Evolutionary conservation across 768 basidiomycete species (phyloP), one percentile per base, ranked within the genome.

Genomic region (Boletus rufocinnamomeus): DNA sequence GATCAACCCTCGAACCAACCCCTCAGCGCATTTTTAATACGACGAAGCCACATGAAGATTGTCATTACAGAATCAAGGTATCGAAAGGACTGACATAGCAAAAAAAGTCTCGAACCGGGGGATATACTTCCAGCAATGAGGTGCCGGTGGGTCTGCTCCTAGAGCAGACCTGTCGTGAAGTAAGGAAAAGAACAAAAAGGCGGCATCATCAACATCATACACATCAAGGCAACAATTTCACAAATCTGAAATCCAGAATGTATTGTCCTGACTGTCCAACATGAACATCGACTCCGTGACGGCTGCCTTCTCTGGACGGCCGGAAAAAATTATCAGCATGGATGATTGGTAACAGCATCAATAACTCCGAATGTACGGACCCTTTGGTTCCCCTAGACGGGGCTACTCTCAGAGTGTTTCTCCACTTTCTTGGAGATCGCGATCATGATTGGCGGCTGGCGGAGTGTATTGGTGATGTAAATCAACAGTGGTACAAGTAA

Each of bases 401-500:
- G 38, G 30, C 38, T 58, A 38, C 44, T 48, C 16, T 62, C 64
- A 0, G 52, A 40, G 14, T 37, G 45, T 54, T 47, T 60, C 11
- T 59, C 59, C 28, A 50, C 35, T 19, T 51, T 44, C 3, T 58
- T 52, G 28, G 64, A 66, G 23, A 69, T 63, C 6, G 50, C 23
- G 38, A 68, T 54, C 23, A 51, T 7, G 53, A 68, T 63, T 0
- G 67, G 64, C 1, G 64, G 57, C 67, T 67, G 23, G 35, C 1
- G 21, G 11, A 25, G n/a, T 21, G 23, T 23, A 52, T 62, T 10
- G 25, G 25, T 38, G 16, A 28, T 35, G 14, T 16, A 14, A 37
- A 48, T 1, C 3, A 2, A 30, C 1, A 30, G 3, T 14, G 11
- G 17, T 10, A 28, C 41, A n/a, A 1, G 4, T 11, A 9, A 9